Conservation (phyloP, 169 alveolate species). For the Amoebophrya sp. region DNA sequence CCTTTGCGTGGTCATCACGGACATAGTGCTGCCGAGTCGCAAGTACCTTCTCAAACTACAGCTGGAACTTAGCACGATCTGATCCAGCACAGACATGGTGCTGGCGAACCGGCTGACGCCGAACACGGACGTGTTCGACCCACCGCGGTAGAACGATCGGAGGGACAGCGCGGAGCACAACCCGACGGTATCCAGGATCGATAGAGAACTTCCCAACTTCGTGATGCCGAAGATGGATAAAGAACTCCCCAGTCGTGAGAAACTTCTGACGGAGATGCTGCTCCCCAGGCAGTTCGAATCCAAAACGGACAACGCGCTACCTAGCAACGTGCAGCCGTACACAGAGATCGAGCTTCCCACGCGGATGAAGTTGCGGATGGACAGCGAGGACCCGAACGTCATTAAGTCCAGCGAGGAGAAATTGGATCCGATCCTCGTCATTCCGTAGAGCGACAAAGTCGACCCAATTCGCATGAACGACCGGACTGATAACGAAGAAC, state of each 20-base stretch:
- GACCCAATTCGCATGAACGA: not conserved
- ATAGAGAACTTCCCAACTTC: not conserved
- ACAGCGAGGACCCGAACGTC: slow-evolving; percentile 18
- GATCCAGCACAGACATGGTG: slow-evolving; percentile 17
- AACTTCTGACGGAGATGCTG: not conserved
- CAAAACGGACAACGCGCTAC: not conserved
- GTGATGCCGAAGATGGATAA: not conserved
- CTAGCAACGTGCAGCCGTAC: slow-evolving; percentile 33
- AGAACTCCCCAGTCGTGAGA: not conserved
- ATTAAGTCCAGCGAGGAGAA: slow-evolving; percentile 35
- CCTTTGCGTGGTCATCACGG: not conserved
- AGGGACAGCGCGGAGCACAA: not conserved
- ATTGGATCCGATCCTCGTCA: slow-evolving; percentile 27
- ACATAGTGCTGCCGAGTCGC: not conserved
- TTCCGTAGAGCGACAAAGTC: not conserved
- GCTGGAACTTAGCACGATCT: not conserved
- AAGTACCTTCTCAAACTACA: not conserved
- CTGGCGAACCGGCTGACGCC: slow-evolving; percentile 21
- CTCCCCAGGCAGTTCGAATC: not conserved
- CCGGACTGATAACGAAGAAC: not conserved
- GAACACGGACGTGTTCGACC: not conserved
- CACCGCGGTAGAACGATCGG: not conserved
- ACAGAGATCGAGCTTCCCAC: slow-evolving; percentile 31
- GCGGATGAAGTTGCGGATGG: slow-evolving; percentile 11
- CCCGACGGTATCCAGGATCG: slow-evolving; percentile 24